Base-by-base conservation (phyloP, 495 filamentous ascomycete genomes). In the Aspergillus diversus region DNA sequence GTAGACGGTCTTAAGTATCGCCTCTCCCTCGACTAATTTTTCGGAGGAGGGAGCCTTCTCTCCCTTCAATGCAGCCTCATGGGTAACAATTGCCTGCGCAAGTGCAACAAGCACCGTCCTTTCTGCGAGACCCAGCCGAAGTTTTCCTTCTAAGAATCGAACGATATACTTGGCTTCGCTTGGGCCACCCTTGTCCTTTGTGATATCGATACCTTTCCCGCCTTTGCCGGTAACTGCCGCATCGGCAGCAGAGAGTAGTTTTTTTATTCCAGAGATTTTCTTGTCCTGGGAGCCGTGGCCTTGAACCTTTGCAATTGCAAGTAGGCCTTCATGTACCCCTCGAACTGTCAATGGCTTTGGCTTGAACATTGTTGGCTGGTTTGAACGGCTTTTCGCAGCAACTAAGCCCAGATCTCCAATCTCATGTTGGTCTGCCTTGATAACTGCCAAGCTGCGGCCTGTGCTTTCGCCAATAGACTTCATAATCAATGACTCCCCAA, bases 401-500 rank as follows among this genome's bases (percentile, higher is more conserved):
- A 99, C 95, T 55, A 98, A 80, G 15, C 95, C 95, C 17, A 99
- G 81, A 73, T 99, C 95, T 31, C 95, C 95, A 71, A 97, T 96
- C 66, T 97, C 92, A 66, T 92, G 92, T 63, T 99, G 95, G 68
- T 99, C 95, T 43, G 87, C 83, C 72, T 97, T 97, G 74, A 98
- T 96, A 56, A 95, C 86, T 8, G 85, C 76, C 46, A 97, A 75
- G 70, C 89, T 95, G 57, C 96, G 89, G 6, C 95, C 95, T 3
- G 95, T 98, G 55, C 87, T 89, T 78, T 99, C 93, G 13, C 93
- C 92, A 69, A 99, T 97, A 15, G 95, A 91, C 69, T 97, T 99
- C 93, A 99, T 97, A 68, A 99, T 96, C 49, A 99, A 73, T 13
- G 92, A 97, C 78, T 99, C 95, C 48, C 95, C 95, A 70, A 99